Base-by-base conservation (phyloP, 768 basidiomycete genomes). In the Gymnopilus junonius region DNA sequence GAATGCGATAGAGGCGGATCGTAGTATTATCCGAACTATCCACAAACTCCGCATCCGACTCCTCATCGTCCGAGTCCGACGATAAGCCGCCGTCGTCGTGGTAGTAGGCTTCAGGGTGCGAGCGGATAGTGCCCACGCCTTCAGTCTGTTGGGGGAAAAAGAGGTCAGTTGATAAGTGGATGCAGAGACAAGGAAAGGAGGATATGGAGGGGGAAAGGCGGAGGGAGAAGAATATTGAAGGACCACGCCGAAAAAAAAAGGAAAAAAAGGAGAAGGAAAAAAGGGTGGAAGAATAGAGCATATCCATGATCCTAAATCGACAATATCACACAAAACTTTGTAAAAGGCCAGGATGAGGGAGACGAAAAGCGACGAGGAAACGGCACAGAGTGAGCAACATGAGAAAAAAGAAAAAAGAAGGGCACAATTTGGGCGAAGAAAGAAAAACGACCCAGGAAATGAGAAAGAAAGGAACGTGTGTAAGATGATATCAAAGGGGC, bases 51-150 rank as follows among this genome's bases (percentile, higher is more conserved):
- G 69, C 76, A 7, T 78, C 78, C 12, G 77, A 77, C 23, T 75
- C 77, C 23, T 70, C 68, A 8, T 67, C 70, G 8, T 74, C 76
- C 0, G 74, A 73, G 43, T 80, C 80, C 3, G 70, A 83, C 29
- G 87, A 90, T 10, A 93, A 77, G 4, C 89, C 87, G n/a, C 87
- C 93, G 68, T 94, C 94, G 69, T 95, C 94, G 71, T 90, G 84
- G 2, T 55, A 50, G 3, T 61, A 54, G 7, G 80, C 82, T 4
- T 65, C 71, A 20, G 85, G 78, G 71, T 87, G 78, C 2, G 88
- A 90, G 29, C 91, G 89, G 25, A 93, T 78, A 2, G 94, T 95
- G 55, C 94, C 94, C 29, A 95, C 87, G 25, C 94, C 92, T 75
- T 93, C 88, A 10, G 92, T 94, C 93, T 95, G 55, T 2, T 8